These are phyloP conservation scores for Candida michaelii DNA, from an alignment of 805 yeast species.

Conservation along the genomic window DNA sequence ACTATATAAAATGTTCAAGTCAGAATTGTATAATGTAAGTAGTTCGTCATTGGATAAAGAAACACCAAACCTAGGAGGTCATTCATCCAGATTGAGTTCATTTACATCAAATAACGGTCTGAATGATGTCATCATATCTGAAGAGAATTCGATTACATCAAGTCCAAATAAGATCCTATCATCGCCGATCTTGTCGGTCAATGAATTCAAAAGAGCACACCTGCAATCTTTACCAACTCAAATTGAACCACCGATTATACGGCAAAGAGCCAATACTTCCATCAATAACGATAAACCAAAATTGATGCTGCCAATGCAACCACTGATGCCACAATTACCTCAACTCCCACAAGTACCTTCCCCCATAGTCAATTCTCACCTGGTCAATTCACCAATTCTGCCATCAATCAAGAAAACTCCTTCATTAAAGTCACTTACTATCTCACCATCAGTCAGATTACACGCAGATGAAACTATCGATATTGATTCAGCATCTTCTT, in stretches of 20 bases:
- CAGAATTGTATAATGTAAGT: slow-evolving; percentile 16
- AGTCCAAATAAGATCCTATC: slow-evolving; percentile 26
- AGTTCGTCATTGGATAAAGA: slow-evolving; percentile 1
- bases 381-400: slow-evolving; percentile 13
- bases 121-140: background rate
- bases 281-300: slow-evolving; percentile 3
- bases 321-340: slow-evolving; percentile 1
- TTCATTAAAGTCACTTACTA: slow-evolving; percentile 39
- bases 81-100: slow-evolving; percentile 2
- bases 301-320: slow-evolving; percentile 1
- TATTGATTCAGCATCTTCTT: slow-evolving; percentile 11
- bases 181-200: slow-evolving; percentile 32
- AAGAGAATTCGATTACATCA: slow-evolving; percentile 4
- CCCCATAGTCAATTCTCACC: slow-evolving; percentile 6
- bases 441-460: slow-evolving; percentile 33
- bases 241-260: slow-evolving; percentile 16
- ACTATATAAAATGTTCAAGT: slow-evolving; percentile 25
- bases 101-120: background rate
- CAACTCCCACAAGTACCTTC: slow-evolving; percentile 1
- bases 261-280: slow-evolving; percentile 18
- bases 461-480: slow-evolving; percentile 13
- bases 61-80: background rate
- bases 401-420: slow-evolving; percentile 24
- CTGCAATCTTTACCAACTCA: slow-evolving; percentile 35
- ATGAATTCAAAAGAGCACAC: slow-evolving; percentile 27